Conservation (phyloP, 1,284 basidiomycete genomes). For the Gymnopus androsaceus region DNA sequence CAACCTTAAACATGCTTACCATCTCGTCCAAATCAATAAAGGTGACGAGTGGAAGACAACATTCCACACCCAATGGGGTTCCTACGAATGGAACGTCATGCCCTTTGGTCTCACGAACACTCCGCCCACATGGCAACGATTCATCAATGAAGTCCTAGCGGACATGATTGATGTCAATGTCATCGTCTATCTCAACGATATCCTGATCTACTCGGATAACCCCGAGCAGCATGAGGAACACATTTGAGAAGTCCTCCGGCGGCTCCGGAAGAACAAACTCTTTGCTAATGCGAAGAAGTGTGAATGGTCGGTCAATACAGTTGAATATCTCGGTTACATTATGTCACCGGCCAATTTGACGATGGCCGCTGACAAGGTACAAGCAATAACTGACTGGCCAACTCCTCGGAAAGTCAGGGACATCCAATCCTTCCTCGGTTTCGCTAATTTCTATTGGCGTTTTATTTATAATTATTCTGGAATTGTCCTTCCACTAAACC, state of each 20-base stretch:
- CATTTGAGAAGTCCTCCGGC: background rate
- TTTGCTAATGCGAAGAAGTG: slow-evolving; percentile 14
- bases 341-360: too few species aligned
- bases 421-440: slow-evolving; percentile 1
- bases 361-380: slow-evolving; percentile 7
- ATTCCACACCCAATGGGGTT: slow-evolving; percentile 1
- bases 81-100: background rate
- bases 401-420: slow-evolving; percentile 3
- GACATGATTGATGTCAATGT: too few species aligned
- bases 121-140: too few species aligned
- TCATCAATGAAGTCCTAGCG: too few species aligned
- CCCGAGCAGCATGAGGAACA: too few species aligned
- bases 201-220: too few species aligned
- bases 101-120: background rate
- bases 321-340: too few species aligned
- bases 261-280: background rate
- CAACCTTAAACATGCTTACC: slow-evolving; percentile 31
- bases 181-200: too few species aligned
- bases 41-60: slow-evolving; percentile 31
- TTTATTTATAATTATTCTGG: slow-evolving; percentile 6
- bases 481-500: slow-evolving; percentile 27
- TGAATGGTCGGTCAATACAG: slow-evolving; percentile 14
- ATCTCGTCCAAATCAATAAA: slow-evolving; percentile 25
- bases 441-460: slow-evolving; percentile 5
- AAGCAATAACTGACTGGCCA: background rate